Evolutionary conservation across 2,329 filamentous ascomycete genomes (phyloP).

Genomic region (Aspergillus unguis): DNA sequence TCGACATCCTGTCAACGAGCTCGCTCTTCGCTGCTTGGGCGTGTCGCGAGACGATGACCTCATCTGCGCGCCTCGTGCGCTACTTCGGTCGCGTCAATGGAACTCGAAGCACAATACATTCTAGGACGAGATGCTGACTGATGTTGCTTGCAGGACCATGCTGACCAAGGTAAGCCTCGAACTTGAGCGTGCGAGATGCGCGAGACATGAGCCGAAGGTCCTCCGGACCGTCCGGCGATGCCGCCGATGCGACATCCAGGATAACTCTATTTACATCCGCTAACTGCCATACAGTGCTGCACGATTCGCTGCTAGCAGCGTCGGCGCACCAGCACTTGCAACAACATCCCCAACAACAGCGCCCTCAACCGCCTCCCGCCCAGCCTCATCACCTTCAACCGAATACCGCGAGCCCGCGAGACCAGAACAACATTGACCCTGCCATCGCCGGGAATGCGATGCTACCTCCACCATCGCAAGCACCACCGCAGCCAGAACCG

Average conservation of each 20-base stretch:
- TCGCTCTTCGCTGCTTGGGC: neutral
- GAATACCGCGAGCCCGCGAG: slow-evolving; percentile 42
- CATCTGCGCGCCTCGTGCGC: slow-evolving; percentile 4
- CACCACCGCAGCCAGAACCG: slow-evolving; percentile 28
- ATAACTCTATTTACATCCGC: slow-evolving; percentile 1
- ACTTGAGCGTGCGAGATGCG: slow-evolving; percentile 12
- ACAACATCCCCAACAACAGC: slow-evolving; percentile 43
- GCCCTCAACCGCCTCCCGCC: slow-evolving; percentile 42
- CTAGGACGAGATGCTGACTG: slow-evolving; percentile 11
- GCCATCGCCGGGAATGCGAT: slow-evolving; percentile 53
- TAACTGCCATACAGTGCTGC: slow-evolving; percentile 49
- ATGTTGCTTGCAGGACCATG: slow-evolving; percentile 36
- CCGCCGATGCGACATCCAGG: neutral
- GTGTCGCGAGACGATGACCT: slow-evolving; percentile 8
- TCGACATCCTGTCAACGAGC: neutral
- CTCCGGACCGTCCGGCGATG: slow-evolving; percentile 34
- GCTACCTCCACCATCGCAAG: slow-evolving; percentile 42
- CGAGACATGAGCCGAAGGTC: neutral
- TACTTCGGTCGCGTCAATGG: slow-evolving; percentile 13
- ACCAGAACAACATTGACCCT: slow-evolving; percentile 57
- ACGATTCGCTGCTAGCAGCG: slow-evolving; percentile 59
- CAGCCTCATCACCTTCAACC: slow-evolving; percentile 41
- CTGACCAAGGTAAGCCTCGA: slow-evolving; percentile 44
- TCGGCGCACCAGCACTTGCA: slow-evolving; percentile 44
- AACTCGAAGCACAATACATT: neutral